Evolutionary conservation across 129 eudicot genomes (phyloP).

Genomic region (Helianthus annuus): HanXRQr2.0-SUNRISE NC_035436.2:178290483-178290982

Average conservation of each 20-base stretch:
- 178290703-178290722: neutral
- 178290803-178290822: neutral
- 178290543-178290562: neutral
- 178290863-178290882: neutral
- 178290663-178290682: neutral
- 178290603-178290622: neutral
- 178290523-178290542: neutral
- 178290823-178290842: neutral
- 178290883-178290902: neutral
- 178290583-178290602: neutral
- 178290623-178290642: neutral
- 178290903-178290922: neutral
- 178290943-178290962: neutral
- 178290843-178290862: neutral
- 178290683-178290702: conserved; percentile 11
- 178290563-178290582: neutral
- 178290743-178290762: neutral
- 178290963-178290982: no score
- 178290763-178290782: neutral
- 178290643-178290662: neutral
- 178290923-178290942: conserved; percentile 5
- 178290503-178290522: neutral
- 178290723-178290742: neutral
- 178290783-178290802: neutral
- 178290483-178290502: neutral